Conservation (phyloP, 805 yeast genomes). For the Candida glaebosa region DNA sequence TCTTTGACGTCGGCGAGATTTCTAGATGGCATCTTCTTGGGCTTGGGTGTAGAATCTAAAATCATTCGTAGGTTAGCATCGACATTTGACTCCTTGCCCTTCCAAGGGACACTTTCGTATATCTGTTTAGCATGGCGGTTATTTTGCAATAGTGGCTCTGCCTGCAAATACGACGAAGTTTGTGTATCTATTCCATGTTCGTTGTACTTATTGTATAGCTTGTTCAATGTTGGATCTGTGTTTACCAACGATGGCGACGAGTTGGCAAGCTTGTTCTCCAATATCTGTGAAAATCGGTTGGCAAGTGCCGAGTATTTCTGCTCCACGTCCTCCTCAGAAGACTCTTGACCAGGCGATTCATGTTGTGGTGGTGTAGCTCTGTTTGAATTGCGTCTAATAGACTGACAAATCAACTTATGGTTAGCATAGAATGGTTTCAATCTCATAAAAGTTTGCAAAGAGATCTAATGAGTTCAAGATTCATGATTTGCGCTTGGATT, state of each 20-base stretch:
- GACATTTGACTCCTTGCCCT: conserved; percentile 22
- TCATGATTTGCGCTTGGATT: too few relatives aligned
- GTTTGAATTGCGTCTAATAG: not conserved
- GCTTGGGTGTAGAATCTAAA: conserved; percentile 26
- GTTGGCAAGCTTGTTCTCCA: conserved; percentile 23
- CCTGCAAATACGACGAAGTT: conserved; percentile 20
- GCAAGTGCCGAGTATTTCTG: conserved; percentile 24
- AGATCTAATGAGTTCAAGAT: too few relatives aligned
- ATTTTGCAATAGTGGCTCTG: conserved; percentile 24
- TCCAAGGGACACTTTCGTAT: conserved; percentile 29
- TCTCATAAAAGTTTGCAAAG: too few relatives aligned
- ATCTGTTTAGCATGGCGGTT: conserved; percentile 30
- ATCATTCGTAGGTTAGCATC: conserved; percentile 31
- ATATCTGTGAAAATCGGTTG: conserved; percentile 30
- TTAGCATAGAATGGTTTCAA: not conserved
- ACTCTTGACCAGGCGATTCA: not conserved
- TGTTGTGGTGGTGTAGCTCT: not conserved
- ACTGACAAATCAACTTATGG: not conserved
- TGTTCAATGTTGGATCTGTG: conserved; percentile 17
- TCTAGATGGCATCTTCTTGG: conserved; percentile 7
- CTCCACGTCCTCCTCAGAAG: not conserved
- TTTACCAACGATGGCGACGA: conserved; percentile 14
- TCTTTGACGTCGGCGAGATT: conserved; percentile 58
- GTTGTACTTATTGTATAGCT: conserved; percentile 13
- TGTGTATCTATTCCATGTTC: conserved; percentile 1